Conservation (phyloP, 768 basidiomycete species). For the Crepidotus variabilis region DNA sequence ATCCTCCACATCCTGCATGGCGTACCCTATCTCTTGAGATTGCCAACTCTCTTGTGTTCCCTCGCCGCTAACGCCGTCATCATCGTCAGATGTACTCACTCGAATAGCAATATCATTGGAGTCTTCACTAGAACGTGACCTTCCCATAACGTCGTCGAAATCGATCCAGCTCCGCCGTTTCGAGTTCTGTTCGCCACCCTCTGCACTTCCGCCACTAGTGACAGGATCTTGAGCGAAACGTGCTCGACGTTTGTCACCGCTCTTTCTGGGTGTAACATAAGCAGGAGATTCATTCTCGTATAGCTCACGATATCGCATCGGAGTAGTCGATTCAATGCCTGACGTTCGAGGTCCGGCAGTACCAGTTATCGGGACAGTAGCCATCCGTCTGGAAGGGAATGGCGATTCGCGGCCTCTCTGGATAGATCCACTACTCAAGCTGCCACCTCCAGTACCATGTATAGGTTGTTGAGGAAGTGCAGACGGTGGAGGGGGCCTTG, state of each 20-base stretch:
- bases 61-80: slow-evolving; percentile 8
- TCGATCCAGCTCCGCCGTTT: neutral
- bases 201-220: neutral
- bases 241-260: slow-evolving; percentile 3
- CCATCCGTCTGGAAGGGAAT: slow-evolving; percentile 45
- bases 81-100: slow-evolving; percentile 1
- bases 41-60: slow-evolving; percentile 20
- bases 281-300: too few relatives aligned
- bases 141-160: neutral
- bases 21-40: slow-evolving; percentile 19
- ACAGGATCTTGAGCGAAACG: slow-evolving; percentile 2
- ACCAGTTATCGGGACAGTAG: neutral
- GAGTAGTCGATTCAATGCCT: too few relatives aligned
- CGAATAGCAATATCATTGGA: slow-evolving; percentile 5
- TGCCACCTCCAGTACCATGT: slow-evolving; percentile 1
- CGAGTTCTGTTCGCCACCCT: neutral
- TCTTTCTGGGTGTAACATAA: neutral
- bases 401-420: slow-evolving; percentile 48
- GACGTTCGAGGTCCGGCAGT: neutral
- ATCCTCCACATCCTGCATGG: slow-evolving; percentile 24
- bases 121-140: neutral
- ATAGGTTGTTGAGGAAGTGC: neutral
- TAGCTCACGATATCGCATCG: too few relatives aligned
- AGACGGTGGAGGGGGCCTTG: neutral
- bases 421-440: slow-evolving; percentile 16